Conservation (phyloP, 2,329 filamentous ascomycete species). For the Fusarium staphyleae region DNA sequence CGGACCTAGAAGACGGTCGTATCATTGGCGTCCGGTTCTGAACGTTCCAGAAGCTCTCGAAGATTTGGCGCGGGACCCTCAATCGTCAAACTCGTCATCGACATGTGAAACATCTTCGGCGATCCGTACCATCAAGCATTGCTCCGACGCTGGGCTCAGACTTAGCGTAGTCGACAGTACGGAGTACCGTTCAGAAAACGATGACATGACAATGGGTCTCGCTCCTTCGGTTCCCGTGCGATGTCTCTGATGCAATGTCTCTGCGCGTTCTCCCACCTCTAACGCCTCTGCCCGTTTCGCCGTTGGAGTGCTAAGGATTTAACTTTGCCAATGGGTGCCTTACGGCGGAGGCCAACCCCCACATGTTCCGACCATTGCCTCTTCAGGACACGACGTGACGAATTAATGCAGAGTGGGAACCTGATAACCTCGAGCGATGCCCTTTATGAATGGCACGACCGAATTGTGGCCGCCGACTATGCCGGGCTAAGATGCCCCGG, state of each 20-base stretch:
- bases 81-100: conserved; percentile 26
- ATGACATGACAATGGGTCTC: conserved; percentile 23
- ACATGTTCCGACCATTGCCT: conserved; percentile 26
- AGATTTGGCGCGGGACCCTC: conserved; percentile 17
- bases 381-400: conserved; percentile 18
- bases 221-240: conserved; percentile 12
- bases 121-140: conserved; percentile 25
- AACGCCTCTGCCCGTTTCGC: conserved; percentile 7
- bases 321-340: not conserved
- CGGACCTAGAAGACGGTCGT: conserved; percentile 25
- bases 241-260: conserved; percentile 31
- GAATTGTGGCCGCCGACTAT: conserved; percentile 36
- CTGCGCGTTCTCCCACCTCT: conserved; percentile 13
- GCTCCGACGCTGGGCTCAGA: conserved; percentile 6
- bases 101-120: conserved; percentile 37
- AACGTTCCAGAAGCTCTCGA: conserved; percentile 40
- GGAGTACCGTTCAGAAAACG: conserved; percentile 3
- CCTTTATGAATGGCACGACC: conserved; percentile 37
- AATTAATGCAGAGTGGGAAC: conserved; percentile 31
- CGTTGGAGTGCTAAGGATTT: conserved; percentile 17
- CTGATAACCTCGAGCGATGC: conserved; percentile 27
- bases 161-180: conserved; percentile 11
- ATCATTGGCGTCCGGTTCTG: conserved; percentile 28
- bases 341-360: conserved; percentile 14
- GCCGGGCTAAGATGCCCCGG: conserved; percentile 33